These are phyloP conservation scores for Annulohypoxylon stygium DNA, from an alignment of 495 filamentous ascomycete genomes.

Conservation along the genomic window DNA sequence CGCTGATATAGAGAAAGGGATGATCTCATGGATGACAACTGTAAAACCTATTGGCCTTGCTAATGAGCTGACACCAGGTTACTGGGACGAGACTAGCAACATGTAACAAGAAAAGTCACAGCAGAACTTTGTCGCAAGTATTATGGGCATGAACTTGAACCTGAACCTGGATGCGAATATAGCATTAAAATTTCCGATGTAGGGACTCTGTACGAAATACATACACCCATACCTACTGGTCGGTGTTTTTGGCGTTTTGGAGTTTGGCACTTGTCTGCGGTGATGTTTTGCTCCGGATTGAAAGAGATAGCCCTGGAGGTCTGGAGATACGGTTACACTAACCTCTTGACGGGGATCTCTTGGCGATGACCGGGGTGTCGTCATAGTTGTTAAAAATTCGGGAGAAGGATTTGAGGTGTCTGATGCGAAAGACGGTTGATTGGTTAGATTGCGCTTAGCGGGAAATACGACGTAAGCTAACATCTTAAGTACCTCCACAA, in stretches of 20 bases:
- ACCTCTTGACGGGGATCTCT: slow-evolving; percentile 42
- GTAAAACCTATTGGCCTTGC: slow-evolving; percentile 27
- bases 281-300: slow-evolving; percentile 27
- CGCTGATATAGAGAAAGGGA: slow-evolving; percentile 9
- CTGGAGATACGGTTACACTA: slow-evolving; percentile 30
- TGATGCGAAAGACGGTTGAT: slow-evolving; percentile 40
- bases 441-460: slow-evolving; percentile 33
- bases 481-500: slow-evolving; percentile 28
- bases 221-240: slow-evolving; percentile 4
- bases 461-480: slow-evolving; percentile 36
- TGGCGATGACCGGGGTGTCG: slow-evolving; percentile 46
- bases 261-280: slow-evolving; percentile 2
- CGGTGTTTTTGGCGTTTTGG: slow-evolving; percentile 1
- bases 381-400: slow-evolving; percentile 42
- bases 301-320: neutral
- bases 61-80: slow-evolving; percentile 4
- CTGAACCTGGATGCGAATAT: too few relatives aligned
- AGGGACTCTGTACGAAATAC: slow-evolving; percentile 42
- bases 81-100: slow-evolving; percentile 6
- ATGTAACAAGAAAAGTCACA: neutral
- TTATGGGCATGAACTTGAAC: neutral
- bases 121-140: slow-evolving; percentile 2
- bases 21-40: slow-evolving; percentile 13
- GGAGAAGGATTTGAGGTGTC: slow-evolving; percentile 41
- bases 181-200: slow-evolving; percentile 33